Evolutionary conservation across 495 filamentous ascomycete species (phyloP).

Genomic region (Penicillium macrosclerotiorum): DNA sequence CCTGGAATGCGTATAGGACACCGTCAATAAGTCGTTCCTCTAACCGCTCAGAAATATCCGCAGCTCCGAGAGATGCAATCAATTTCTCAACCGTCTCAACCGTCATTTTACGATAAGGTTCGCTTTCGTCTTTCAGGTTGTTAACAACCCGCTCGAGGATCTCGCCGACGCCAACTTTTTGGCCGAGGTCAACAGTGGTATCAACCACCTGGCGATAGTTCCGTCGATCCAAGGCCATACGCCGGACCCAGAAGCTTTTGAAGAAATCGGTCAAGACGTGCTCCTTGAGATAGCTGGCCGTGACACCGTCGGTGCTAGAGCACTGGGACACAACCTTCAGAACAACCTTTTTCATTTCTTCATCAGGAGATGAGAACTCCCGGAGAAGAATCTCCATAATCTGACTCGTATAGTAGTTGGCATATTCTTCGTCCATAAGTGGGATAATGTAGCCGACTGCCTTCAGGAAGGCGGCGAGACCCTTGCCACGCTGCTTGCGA

Average conservation of each 20-base stretch:
- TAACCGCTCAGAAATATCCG: conserved; percentile 86
- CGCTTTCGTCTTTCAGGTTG: conserved; percentile 97
- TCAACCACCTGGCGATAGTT: conserved; percentile 98
- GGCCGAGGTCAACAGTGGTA: conserved; percentile 94
- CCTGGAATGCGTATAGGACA: conserved; percentile 96
- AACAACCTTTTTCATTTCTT: conserved; percentile 99
- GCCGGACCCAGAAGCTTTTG: conserved; percentile 96
- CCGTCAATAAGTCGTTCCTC: conserved; percentile 95
- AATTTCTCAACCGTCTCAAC: conserved; percentile 97
- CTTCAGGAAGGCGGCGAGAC: conserved; percentile 92
- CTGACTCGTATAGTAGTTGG: conserved; percentile 97
- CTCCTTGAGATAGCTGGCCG: conserved; percentile 90
- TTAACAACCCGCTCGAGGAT: conserved; percentile 90
- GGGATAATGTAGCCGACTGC: conserved; percentile 98
- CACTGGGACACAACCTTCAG: conserved; percentile 98
- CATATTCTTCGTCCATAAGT: conserved; percentile 98
- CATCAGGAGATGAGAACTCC: conserved; percentile 94
- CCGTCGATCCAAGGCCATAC: conserved; percentile 94
- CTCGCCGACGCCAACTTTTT: conserved; percentile 94
- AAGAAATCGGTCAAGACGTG: conserved; percentile 95
- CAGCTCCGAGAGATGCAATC: conserved; percentile 85
- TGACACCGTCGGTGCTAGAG: conserved; percentile 90
- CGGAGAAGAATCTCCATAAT: conserved; percentile 98
- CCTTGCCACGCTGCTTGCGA: conserved; percentile 92
- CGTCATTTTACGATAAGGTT: conserved; percentile 98